Conservation (phyloP, 345 rosid genomes). For the Rhizophora mangle region DNA sequence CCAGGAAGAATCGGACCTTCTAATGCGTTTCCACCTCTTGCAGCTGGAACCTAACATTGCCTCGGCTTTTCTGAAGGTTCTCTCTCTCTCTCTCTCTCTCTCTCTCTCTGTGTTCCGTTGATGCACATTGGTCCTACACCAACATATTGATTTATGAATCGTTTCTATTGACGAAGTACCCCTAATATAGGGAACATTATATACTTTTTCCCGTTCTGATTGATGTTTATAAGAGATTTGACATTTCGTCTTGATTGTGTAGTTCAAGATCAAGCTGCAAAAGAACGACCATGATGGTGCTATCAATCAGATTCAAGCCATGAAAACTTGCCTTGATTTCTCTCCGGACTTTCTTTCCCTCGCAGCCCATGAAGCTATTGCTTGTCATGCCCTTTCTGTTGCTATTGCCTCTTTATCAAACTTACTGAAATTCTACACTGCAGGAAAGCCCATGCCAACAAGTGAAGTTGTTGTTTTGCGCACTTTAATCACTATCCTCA, state of each 20-base stretch:
- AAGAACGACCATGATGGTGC: constrained; percentile 54
- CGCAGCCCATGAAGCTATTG: constrained; percentile 95
- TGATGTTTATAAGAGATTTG: constrained; percentile 11
- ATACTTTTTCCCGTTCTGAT: neutral
- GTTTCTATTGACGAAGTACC: too few species aligned
- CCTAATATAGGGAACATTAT: too few species aligned
- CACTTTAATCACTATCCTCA: constrained; percentile 63
- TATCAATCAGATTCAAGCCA: constrained; percentile 66
- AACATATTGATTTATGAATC: neutral
- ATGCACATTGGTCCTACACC: neutral
- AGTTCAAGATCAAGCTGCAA: constrained; percentile 84
- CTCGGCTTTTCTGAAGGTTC: constrained; percentile 93
- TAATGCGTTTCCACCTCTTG: constrained; percentile 28
- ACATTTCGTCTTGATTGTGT: constrained; percentile 32
- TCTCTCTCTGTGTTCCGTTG: neutral
- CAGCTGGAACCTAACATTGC: constrained; percentile 86
- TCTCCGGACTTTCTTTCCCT: constrained; percentile 79
- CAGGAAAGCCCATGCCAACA: constrained; percentile 63
- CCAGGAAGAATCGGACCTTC: constrained; percentile 4
- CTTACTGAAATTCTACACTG: constrained; percentile 56
- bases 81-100: constrained; percentile 13
- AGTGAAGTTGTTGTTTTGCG: constrained; percentile 82
- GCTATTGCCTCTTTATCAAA: constrained; percentile 76
- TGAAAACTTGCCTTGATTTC: constrained; percentile 74
- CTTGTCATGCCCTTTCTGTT: constrained; percentile 69